These are phyloP conservation scores for Solidago caesia DNA, from an alignment of 129 eudicot species.

Conservation along the genomic window DNA sequence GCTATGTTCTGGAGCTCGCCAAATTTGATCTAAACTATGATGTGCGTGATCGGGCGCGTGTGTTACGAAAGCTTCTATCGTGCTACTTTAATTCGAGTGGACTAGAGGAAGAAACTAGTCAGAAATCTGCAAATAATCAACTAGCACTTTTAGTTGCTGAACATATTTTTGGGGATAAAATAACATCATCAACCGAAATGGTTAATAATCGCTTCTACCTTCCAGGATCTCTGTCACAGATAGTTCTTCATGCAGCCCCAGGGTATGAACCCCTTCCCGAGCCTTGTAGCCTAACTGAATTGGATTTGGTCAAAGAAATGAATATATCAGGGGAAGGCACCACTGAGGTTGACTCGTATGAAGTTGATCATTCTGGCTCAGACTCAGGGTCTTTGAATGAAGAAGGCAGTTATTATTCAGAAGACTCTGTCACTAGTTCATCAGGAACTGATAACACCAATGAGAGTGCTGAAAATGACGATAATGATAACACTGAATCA, in stretches of 20 bases:
- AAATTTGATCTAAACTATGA: constrained; percentile 80
- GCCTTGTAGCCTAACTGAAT: constrained; percentile 61
- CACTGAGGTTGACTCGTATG: constrained; percentile 36
- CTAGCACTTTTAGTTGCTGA: constrained; percentile 43
- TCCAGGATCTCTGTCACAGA: constrained; percentile 93
- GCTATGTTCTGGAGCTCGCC: constrained; percentile 80
- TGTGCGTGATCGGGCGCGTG: constrained; percentile 90
- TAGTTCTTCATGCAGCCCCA: constrained; percentile 95
- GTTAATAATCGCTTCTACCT: constrained; percentile 69
- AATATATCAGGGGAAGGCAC: constrained; percentile 28
- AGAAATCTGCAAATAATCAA: constrained; percentile 31
- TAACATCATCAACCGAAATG: constrained; percentile 43
- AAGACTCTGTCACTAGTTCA: constrained; percentile 52
- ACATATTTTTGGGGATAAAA: constrained; percentile 46
- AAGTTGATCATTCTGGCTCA: constrained; percentile 43
- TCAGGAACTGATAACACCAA: constrained; percentile 32
- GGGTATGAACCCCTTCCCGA: constrained; percentile 95
- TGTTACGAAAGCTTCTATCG: constrained; percentile 56
- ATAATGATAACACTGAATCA: constrained; percentile 39
- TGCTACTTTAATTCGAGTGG: constrained; percentile 36
- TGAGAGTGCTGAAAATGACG: constrained; percentile 44
- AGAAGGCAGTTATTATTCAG: constrained; percentile 62
- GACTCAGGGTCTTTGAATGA: constrained; percentile 62
- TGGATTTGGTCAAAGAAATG: constrained; percentile 28
- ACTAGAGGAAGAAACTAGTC: constrained; percentile 39